Evolutionary conservation across 2,329 filamentous ascomycete species (phyloP), one percentile per base, ranked within the genome.

Genomic region (Sclerotinia trifoliorum): DNA sequence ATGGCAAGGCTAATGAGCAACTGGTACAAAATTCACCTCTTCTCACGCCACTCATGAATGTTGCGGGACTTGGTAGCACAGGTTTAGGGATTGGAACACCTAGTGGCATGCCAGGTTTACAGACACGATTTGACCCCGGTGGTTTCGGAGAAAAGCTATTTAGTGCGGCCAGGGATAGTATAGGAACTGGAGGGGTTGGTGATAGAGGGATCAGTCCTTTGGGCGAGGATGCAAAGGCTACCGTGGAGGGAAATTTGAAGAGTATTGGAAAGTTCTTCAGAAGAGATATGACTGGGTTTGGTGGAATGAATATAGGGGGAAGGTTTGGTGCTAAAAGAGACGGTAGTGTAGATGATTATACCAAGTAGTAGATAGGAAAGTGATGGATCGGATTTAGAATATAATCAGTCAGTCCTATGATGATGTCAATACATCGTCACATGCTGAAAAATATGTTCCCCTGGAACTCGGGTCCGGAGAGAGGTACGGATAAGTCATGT

Each of bases 241-340:
- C 90, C 65, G 86, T 97, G 72, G 96, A 97, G 77, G 94, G 96
- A 80, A 97, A 97, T 79, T 78, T 98, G 79, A 94, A 93, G 81
- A 97, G 93, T 78, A 92, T 99, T 80, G 94, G 94, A 32, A 97
- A 96, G 80, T 97, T 98, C 81, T 98, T 98, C 82, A 88, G 90
- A 71, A 84, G 94, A 71, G 94, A 97, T 81, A 89, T 94, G 71
- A 91, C 91, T 42, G 87, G 89, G 2, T 85, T 94, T 71, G 90
- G 91, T 2, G 65, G 65, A 19, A 66, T 66, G 65, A 87, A 86
- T 15, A 82, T 90, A 72, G 94, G 94, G 78, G 91, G 90, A 58
- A 88, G 75, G 61, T 77, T 77, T 72, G 76, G 75, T 4, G 72
- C 70, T 7, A 73, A 66, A 55, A 75, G 72, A 57, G 70, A 73